A percentile compares a stretch with the other conserved stretches of the same genome.
These are phyloP conservation scores for Dictyophora rubrovolvata DNA, from an alignment of 768 basidiomycete species.

Conservation along the genomic window DNA sequence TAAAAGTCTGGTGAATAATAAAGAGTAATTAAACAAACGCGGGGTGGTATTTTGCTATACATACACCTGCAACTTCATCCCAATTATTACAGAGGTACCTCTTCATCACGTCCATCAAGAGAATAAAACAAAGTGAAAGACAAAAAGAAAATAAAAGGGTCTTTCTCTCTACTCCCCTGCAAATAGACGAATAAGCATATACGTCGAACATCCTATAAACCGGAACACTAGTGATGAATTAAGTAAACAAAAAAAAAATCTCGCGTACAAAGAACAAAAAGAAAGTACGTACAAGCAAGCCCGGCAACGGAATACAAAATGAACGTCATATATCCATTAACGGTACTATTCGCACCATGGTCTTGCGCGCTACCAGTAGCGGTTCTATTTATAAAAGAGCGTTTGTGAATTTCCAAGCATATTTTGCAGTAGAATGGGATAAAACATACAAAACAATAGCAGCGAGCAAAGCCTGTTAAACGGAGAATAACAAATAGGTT, in stretches of 20 bases:
- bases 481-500: neutral
- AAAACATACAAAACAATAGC: slow-evolving; percentile 59
- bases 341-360: slow-evolving; percentile 37
- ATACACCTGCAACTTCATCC: neutral
- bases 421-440: neutral
- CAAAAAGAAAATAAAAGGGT: neutral
- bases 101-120: neutral
- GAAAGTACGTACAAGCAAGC: slow-evolving; percentile 59
- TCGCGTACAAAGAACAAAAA: too few relatives aligned
- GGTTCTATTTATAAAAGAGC: slow-evolving; percentile 21
- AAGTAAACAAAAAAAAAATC: neutral
- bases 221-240: slow-evolving; percentile 50
- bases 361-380: slow-evolving; percentile 42
- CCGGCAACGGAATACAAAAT: slow-evolving; percentile 82
- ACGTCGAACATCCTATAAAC: slow-evolving; percentile 71
- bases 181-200: slow-evolving; percentile 80
- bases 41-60: neutral
- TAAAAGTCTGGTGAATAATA: neutral
- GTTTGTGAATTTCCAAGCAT: too few relatives aligned
- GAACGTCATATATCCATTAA: slow-evolving; percentile 84
- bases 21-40: neutral
- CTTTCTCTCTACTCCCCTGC: slow-evolving; percentile 59
- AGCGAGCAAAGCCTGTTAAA: slow-evolving; percentile 50
- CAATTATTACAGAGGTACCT: neutral
- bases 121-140: neutral